Evolutionary conservation across 2,329 filamentous ascomycete species (phyloP).

Genomic region (Magnaporthiopsis incrustans): DNA sequence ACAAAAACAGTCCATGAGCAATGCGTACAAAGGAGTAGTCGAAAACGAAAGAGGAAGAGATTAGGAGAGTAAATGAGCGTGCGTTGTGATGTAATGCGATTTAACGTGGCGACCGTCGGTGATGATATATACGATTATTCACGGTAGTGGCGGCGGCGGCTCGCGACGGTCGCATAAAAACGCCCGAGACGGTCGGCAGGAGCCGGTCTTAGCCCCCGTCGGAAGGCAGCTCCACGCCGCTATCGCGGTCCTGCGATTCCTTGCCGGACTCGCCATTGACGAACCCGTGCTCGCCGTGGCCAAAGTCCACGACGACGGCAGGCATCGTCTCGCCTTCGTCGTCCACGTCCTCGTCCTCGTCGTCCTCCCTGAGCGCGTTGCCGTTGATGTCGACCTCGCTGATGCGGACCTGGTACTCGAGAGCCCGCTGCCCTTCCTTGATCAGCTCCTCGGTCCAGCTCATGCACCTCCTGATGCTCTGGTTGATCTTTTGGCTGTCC

Average conservation of each 20-base stretch:
- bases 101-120: background rate
- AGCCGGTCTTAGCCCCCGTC: slow-evolving; percentile 25
- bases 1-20: slow-evolving; percentile 8
- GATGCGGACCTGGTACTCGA: slow-evolving; percentile 71
- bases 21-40: slow-evolving; percentile 2
- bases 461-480: slow-evolving; percentile 83
- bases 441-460: slow-evolving; percentile 88
- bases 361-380: slow-evolving; percentile 60
- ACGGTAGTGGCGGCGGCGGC: no score
- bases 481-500: slow-evolving; percentile 92
- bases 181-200: no score
- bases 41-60: background rate
- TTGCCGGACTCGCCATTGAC: slow-evolving; percentile 15
- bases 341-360: slow-evolving; percentile 46
- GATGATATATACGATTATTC: background rate
- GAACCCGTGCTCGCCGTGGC: slow-evolving; percentile 19
- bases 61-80: background rate
- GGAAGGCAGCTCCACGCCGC: slow-evolving; percentile 39
- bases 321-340: slow-evolving; percentile 17
- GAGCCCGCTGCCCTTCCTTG: slow-evolving; percentile 75
- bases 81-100: background rate
- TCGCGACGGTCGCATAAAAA: background rate
- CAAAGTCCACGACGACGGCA: slow-evolving; percentile 13
- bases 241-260: slow-evolving; percentile 40
- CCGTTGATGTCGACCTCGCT: slow-evolving; percentile 78